phyloP scores from a whole-genome alignment of 495 filamentous ascomycete genomes.

The Amorphotheca resinae region DNA sequence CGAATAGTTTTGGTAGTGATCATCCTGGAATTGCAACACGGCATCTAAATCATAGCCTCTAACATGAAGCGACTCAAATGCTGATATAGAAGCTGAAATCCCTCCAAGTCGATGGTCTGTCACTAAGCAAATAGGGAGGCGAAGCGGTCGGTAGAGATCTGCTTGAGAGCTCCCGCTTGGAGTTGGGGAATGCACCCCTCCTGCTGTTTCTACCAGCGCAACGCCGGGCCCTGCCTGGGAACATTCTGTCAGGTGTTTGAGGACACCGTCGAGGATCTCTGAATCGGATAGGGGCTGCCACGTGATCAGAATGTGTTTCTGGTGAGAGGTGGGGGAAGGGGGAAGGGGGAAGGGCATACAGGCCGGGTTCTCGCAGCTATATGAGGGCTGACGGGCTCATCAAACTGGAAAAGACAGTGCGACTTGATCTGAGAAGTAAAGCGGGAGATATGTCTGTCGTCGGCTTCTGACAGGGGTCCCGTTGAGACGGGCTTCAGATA shows the following conservation, averaged over 20 bases:
- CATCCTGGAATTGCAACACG: conserved; percentile 49
- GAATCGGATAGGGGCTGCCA: conserved; percentile 10
- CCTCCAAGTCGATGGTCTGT: conserved; percentile 61
- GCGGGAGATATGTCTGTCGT: conserved; percentile 51
- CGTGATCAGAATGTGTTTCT: conserved; percentile 1
- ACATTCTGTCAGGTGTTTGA: conserved; percentile 8
- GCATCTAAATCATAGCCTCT: conserved; percentile 62
- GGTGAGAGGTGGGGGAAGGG: neutral
- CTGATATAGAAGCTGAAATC: conserved; percentile 61
- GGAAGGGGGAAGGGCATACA: conserved; percentile 15
- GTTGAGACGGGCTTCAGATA: conserved; percentile 73
- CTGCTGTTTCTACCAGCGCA: conserved; percentile 62
- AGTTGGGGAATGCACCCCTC: conserved; percentile 61
- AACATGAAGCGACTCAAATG: conserved; percentile 58
- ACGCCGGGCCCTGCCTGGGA: conserved; percentile 19
- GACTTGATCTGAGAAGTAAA: conserved; percentile 42
- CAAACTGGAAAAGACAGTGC: conserved; percentile 54
- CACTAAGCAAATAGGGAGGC: conserved; percentile 59
- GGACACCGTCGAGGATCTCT: conserved; percentile 17
- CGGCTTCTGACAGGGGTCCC: conserved; percentile 51
- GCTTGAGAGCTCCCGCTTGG: conserved; percentile 64
- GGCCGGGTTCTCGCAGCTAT: conserved; percentile 40
- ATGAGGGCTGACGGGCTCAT: conserved; percentile 61
- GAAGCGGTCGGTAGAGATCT: conserved; percentile 57
- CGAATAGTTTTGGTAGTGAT: conserved; percentile 48